Evolutionary conservation across 2,329 filamentous ascomycete genomes (phyloP), one percentile per base, ranked within the genome.

Genomic region (Xylaria sp.): DNA sequence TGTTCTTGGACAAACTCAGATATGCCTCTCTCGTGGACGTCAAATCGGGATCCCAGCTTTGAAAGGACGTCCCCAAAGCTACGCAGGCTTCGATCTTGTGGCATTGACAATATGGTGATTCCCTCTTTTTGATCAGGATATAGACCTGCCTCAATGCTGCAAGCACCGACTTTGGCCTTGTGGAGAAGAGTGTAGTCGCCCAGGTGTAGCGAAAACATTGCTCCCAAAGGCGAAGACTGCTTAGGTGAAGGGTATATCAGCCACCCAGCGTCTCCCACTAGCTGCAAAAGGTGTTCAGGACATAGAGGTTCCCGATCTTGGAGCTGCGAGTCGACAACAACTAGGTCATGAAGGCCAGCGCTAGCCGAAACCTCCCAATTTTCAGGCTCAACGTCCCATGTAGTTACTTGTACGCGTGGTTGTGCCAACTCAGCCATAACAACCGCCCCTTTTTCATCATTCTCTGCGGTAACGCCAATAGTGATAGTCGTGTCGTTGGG

Each of bases 201-300:
- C 20, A 61, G n/a, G 17, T 57, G 36, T 27, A 67, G 44, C 7
- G 56, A 60, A 13, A 60, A n/a, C 17, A 6, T n/a, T 63, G 22
- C 51, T 10, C 1, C 33, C 4, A 49, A 47, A 27, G 56, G 44
- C 6, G 57, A 57, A n/a, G 50, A 6, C 3, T 27, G 20, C 6
- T 7, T 22, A 27, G 29, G 17, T 3, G 61, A 67, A 5, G 55
- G 39, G 15, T 42, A 61, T 3, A 60, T 38, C 3, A 67, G 27
- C 65, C 65, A 67, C 13, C 65, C 65, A 47, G 39, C 36, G 20
- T 54, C 44, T 15, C 25, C 42, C 15, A 65, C 61, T 7, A 67
- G 56, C 9, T 17, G 29, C 7, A 65, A 17, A 22, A 65, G n/a
- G 15, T 15, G 20, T 5, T 47, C 56, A 11, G 17, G 5, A n/a